Base-by-base conservation (phyloP, 768 basidiomycete genomes). In the Suillus ampliporus region DNA sequence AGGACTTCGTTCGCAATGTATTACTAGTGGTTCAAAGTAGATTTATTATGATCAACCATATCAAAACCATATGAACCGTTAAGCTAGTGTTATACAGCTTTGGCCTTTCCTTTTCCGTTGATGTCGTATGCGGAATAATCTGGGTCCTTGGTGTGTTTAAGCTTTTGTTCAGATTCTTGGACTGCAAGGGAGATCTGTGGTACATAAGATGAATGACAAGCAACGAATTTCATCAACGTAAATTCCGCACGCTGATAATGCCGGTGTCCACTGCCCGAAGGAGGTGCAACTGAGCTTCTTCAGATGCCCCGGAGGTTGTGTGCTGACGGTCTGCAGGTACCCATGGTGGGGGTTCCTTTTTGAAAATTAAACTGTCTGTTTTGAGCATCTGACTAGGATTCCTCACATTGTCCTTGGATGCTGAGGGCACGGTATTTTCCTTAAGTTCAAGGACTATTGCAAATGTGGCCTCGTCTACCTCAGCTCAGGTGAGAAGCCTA, bases 251-350 rank as follows among this genome's bases (percentile, higher is more conserved):
- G 71, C 89, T 92, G 57, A 95, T 84, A 48, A 95, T 85, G 4
- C 92, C 92, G 1, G 92, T 94, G 67, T 93, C 91, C 8, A 94
- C 90, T 14, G 89, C 89, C 26, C 92, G 83, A 58, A 95, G 76
- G 78, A 93, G 82, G 67, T 91, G 88, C 19, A 92, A 76, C 72
- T 93, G 88, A 31, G 89, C 85, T 43, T 85, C 74, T 35, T 90
- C 86, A n/a, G 85, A 80, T 17, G 80, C 77, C 15, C 86, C 90
- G 17, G 81, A 67, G 9, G 92, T 92, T 13, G 92, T 92, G 62
- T 92, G 85, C 64, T 87, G 83, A 28, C 77, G 76, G 47, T 86
- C 81, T 26, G 92, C 90, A 1, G 91, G 92, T 28, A 94, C 84
- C 92, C 92, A 95, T 1, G 90, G 86, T 5, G 90, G 85, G 34